Conservation (phyloP, 2,329 filamentous ascomycete species). For the Colletotrichum sp. region DNA sequence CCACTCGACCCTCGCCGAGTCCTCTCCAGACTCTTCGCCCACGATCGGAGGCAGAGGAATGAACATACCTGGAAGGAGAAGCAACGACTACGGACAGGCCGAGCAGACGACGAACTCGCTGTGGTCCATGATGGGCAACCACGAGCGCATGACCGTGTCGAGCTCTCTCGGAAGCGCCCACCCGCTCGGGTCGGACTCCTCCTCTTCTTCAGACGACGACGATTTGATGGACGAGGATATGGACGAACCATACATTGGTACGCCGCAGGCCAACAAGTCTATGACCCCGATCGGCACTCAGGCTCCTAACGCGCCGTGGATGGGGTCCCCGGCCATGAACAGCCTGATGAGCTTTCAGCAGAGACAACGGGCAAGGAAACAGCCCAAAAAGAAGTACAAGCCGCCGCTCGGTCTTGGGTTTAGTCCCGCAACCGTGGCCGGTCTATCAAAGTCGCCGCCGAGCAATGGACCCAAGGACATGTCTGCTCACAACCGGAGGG, state of each 20-base stretch:
- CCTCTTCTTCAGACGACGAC: conserved; percentile 74
- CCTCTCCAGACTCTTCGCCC: conserved; percentile 89
- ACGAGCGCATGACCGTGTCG: conserved; percentile 75
- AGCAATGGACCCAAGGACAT: conserved; percentile 41
- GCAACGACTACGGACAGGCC: conserved; percentile 52
- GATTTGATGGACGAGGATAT: conserved; percentile 75
- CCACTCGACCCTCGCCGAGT: conserved; percentile 91
- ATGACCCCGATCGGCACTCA: conserved; percentile 48
- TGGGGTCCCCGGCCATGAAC: conserved; percentile 73
- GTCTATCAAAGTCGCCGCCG: conserved; percentile 77
- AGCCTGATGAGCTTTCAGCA: conserved; percentile 86
- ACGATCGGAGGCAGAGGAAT: conserved; percentile 74
- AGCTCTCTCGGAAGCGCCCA: conserved; percentile 80
- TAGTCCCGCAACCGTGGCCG: conserved; percentile 42
- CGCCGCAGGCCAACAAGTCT: conserved; percentile 76
- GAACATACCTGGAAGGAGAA: conserved; percentile 62
- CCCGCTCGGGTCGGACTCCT: conserved; percentile 76
- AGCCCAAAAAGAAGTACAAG: conserved; percentile 61
- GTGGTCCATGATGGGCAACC: conserved; percentile 74
- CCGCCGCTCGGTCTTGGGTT: conserved; percentile 58
- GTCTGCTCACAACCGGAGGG: conserved; percentile 66
- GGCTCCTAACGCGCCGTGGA: conserved; percentile 65
- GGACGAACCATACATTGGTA: conserved; percentile 82
- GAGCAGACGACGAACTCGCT: conserved; percentile 73
- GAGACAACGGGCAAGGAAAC: conserved; percentile 73